Base-by-base conservation (phyloP, 768 basidiomycete genomes). In the Psilocybe azurescens region DNA sequence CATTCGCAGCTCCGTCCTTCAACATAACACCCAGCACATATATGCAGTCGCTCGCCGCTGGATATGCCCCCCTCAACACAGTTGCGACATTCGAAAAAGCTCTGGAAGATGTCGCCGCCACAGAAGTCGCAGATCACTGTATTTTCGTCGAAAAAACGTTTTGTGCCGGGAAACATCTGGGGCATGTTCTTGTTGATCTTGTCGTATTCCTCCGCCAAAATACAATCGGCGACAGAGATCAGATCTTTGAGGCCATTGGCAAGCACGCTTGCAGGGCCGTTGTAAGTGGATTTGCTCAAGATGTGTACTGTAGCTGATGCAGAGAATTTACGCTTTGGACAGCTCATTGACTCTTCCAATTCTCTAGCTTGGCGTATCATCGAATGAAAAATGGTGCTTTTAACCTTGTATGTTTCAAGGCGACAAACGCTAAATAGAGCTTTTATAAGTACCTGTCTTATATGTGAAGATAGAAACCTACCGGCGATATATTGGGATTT, bases 401-500 rank as follows among this genome's bases (percentile, higher is more conserved):
- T 93, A 65, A 93, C 82, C 62, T 85, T 85, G 72, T 95, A 95
- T 16, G 81, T 89, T 72, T 95, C 93, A 5, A 76, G 76, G 16
- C 94, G 86, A 67, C 93, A 92, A n/a, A 94, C 90, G 55, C 93
- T 95, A 63, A 16, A 3, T 32, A 20, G 36, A 18, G 9, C 32
- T 39, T 38, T 46, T 39, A 47, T 59, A 48, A n/a, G 9, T 44
- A 16, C 30, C 58, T 20, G 33, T 28, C 28, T 13, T 58, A 48
- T 48, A 24, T 28, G 16, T 41, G 46, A 58, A 6, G 18, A 11
- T 39, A 53, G 29, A 56, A 3, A 59, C 77, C 61, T 60, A 93
- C 93, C 93, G 82, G 71, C 86, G 85, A 72, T 94, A 95, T 13
- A 95, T 82, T 0, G 90, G 90, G 36, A 95, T 78, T 65, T 95